Evolutionary conservation across 1,284 basidiomycete species (phyloP), one percentile per base, ranked within the genome.

Genomic region (Tilletiopsis washingtonensis): DNA sequence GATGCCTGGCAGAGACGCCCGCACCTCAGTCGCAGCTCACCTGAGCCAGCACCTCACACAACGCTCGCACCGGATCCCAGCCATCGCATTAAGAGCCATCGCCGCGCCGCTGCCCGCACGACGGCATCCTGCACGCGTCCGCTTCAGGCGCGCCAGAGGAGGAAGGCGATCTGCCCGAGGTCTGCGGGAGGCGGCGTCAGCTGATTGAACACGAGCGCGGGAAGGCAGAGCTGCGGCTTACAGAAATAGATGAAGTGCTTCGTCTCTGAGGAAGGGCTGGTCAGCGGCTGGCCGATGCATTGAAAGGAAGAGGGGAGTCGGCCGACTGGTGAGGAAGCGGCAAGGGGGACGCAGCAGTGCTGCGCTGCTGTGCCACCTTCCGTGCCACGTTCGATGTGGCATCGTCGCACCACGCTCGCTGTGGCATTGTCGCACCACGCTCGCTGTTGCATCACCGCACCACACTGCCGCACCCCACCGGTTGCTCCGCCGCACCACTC

Each of bases 401-500:
- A 20, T 34, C 14, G 11, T 24, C 12, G 21, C 5, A 5, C 24
- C n/a, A 36, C 19, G 5, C 11, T 20, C 42, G 42, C 24, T 20
- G 3, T 5, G 14, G 1, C 14, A 20, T 3, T 4, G n/a, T n/a
- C 11, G 38, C 20, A 43, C 9, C n/a, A n/a, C n/a, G n/a, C n/a
- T n/a, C n/a, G n/a, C n/a, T n/a, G n/a, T n/a, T n/a, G n/a, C n/a
- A n/a, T n/a, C n/a, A n/a, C n/a, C n/a, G n/a, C n/a, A n/a, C n/a
- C n/a, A n/a, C n/a, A n/a, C n/a, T n/a, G n/a, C n/a, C n/a, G n/a
- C n/a, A n/a, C n/a, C n/a, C n/a, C n/a, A n/a, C n/a, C n/a, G n/a
- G n/a, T n/a, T n/a, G n/a, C n/a, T n/a, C n/a, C n/a, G n/a, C 32
- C 3, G 17, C 11, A 1, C 9, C 29, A 77, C 86, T 73, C 64